These are phyloP conservation scores for Paratrypanosoma confusum DNA, from an alignment of 208 protist genomes.

Conservation along the genomic window DNA sequence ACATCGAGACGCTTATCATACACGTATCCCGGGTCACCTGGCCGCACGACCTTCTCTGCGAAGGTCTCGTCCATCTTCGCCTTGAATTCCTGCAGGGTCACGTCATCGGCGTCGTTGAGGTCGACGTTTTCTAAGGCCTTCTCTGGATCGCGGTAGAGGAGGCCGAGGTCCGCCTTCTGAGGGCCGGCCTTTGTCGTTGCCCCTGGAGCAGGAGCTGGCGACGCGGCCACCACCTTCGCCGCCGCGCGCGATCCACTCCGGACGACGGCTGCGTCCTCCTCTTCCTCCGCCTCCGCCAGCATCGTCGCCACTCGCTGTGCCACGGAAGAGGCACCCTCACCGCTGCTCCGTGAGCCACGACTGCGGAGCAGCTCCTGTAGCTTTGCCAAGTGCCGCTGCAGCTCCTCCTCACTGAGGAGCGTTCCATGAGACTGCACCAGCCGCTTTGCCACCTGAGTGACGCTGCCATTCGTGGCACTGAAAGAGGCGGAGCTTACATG, in stretches of 20 bases:
- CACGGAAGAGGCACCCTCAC: no score
- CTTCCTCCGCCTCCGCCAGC: neutral
- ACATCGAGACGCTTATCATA: conserved; percentile 82
- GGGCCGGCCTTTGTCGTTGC: conserved; percentile 2
- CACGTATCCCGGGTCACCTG: conserved; percentile 72
- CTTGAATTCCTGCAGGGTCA: conserved; percentile 84
- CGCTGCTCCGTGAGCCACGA: no score
- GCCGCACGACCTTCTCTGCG: conserved; percentile 42
- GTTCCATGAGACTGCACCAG: conserved; percentile 43
- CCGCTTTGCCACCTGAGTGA: conserved; percentile 30
- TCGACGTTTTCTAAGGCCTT: conserved; percentile 76
- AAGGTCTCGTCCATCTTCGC: conserved; percentile 80
- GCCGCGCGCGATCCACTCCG: no score
- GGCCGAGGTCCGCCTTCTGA: conserved; percentile 77
- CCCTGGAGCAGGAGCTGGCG: neutral
- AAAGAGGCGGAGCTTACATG: conserved; percentile 19
- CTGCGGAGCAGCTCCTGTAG: conserved; percentile 56
- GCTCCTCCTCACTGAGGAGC: conserved; percentile 39
- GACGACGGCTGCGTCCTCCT: no score
- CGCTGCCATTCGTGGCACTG: conserved; percentile 19
- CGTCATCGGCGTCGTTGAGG: conserved; percentile 79
- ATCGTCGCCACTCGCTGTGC: no score
- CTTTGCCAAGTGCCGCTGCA: conserved; percentile 44
- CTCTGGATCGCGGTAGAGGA: conserved; percentile 84
- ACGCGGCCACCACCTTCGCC: neutral